These are phyloP conservation scores for Psophocarpus tetragonolobus DNA, from an alignment of 306 rosid genomes.

Conservation along the genomic window DNA sequence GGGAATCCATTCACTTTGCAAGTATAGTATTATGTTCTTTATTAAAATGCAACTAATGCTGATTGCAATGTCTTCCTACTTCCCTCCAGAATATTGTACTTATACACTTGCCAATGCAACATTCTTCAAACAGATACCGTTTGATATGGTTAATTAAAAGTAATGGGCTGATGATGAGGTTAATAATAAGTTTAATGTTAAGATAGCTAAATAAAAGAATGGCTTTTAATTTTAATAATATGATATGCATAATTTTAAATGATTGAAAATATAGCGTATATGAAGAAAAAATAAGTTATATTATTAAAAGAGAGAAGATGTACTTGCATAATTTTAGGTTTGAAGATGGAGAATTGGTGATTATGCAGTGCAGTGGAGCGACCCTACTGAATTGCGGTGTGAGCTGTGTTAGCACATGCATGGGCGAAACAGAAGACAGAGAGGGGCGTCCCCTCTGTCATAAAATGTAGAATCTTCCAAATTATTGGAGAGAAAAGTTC, in stretches of 20 bases:
- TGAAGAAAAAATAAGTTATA: no score
- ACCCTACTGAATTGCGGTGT: conserved; percentile 30
- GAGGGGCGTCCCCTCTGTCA: neutral
- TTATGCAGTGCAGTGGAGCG: conserved; percentile 34
- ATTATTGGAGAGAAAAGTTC: conserved; percentile 38
- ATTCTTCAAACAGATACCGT: neutral
- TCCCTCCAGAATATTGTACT: neutral
- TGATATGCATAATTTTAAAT: no score
- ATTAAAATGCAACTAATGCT: neutral
- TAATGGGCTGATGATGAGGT: no score
- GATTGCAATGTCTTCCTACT: neutral
- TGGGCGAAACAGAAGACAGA: neutral
- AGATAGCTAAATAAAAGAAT: no score
- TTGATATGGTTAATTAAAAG: neutral
- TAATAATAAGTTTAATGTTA: neutral
- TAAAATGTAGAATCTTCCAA: conserved; percentile 31
- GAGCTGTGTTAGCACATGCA: conserved; percentile 65
- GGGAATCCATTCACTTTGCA: neutral
- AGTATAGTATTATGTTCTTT: neutral
- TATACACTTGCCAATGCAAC: neutral
- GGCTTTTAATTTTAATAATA: no score
- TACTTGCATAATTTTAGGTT: no score
- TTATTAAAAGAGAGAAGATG: no score
- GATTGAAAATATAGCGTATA: no score
- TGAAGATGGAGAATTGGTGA: no score